phyloP scores from a whole-genome alignment of 148 eudicot species.

The Persicaria maculosa region DNA sequence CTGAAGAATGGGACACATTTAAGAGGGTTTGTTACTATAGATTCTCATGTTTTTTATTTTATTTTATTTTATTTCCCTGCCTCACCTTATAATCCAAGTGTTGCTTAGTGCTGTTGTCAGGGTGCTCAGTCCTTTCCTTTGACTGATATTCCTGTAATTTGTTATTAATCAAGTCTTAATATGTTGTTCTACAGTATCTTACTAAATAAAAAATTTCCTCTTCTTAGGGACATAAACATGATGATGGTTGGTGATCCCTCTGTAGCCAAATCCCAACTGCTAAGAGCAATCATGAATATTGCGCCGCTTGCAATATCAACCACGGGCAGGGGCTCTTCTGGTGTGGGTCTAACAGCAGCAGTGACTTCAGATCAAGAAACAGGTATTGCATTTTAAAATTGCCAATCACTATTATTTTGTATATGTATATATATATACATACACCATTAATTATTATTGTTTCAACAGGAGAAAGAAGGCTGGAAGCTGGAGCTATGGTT shows the following conservation, averaged over 20 bases:
- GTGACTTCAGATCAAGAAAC: constrained; percentile 99
- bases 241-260: constrained; percentile 99
- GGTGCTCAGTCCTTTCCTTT: background rate
- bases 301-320: constrained; percentile 99
- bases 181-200: background rate
- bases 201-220: background rate
- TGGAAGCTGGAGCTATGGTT: constrained; percentile 99
- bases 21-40: constrained; percentile 62
- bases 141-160: background rate
- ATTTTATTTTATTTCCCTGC: background rate
- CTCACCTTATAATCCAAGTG: background rate
- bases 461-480: constrained; percentile 81
- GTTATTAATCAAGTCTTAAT: background rate
- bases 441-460: background rate
- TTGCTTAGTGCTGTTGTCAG: background rate
- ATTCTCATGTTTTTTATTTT: background rate
- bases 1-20: constrained; percentile 96
- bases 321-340: constrained; percentile 97
- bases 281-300: constrained; percentile 96
- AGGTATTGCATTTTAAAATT: constrained; percentile 34
- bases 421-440: background rate
- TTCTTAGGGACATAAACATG: constrained; percentile 90
- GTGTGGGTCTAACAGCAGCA: constrained; percentile 99
- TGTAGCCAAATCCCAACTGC: constrained; percentile 95
- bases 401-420: background rate